Evolutionary conservation across 2,329 filamentous ascomycete genomes (phyloP), one percentile per base, ranked within the genome.

Genomic region (Paecilomyces sp.): DNA sequence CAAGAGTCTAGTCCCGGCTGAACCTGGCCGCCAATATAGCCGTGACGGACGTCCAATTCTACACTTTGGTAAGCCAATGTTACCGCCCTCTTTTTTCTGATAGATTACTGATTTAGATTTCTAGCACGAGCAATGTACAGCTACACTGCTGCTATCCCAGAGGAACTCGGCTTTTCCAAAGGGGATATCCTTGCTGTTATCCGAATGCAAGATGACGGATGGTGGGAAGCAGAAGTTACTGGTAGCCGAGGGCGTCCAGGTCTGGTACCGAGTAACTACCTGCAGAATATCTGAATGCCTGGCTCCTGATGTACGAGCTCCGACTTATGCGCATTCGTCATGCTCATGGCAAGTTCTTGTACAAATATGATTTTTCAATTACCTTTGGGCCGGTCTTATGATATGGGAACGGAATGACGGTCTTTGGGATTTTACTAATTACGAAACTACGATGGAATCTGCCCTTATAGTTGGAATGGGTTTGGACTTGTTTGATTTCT

Each of bases 211-310:
- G 94, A 99, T 72, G 94, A 99, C 71, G 94, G 94, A 22, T 99
- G 94, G 94, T 99, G 95, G 94, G 94, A 99, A 78, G 95, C 95
- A 12, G 93, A 97, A 74, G 85, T 97, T 50, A 90, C 92, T 54
- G 80, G 80, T 8, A 73, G 77, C 50, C 73, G 71, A n/a, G 65
- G 69, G 47, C 72, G 68, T 58, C 74, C 81, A 15, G 86, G 86
- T 25, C 75, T 88, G 65, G 86, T 88, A 57, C 86, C 86, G 2
- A 87, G 84, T 65, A 88, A 88, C 72, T 88, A 88, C 68, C 71
- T 88, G 59, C 85, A 88, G 73, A 79, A 80, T 58, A 85, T 83
- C 62, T 81, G 70, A 74, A 62, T 63, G 53, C 57, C 58, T 56
- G 33, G 18, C 53, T n/a, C 53, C 15, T 5, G 13, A 25, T 12